These are phyloP conservation scores for Colletotrichum falcatum DNA, from an alignment of 2,329 filamentous ascomycete species.

Conservation along the genomic window DNA sequence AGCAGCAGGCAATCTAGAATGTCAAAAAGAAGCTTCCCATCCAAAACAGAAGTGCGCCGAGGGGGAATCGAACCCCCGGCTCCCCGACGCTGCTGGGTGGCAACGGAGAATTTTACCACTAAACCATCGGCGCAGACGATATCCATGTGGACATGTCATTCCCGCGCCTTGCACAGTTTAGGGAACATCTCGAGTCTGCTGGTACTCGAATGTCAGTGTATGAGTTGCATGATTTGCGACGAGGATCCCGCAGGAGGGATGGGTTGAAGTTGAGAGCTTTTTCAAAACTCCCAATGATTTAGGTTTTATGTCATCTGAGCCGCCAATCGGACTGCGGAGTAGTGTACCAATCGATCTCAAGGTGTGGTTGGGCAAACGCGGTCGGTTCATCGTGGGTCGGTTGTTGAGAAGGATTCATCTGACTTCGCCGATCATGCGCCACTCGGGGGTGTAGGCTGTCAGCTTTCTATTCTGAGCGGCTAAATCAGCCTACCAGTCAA, in stretches of 20 bases:
- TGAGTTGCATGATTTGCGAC: background rate
- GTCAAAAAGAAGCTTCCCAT: too few species aligned
- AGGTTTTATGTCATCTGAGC: background rate
- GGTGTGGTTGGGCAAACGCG: conserved; percentile 4
- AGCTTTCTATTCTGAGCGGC: conserved; percentile 29
- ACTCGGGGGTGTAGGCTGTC: background rate
- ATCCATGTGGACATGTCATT: background rate
- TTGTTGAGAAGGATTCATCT: conserved; percentile 8
- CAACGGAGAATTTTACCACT: conserved; percentile 41
- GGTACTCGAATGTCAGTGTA: too few species aligned
- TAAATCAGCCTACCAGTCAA: conserved; percentile 1
- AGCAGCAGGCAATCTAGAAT: too few species aligned
- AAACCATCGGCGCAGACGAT: conserved; percentile 32
- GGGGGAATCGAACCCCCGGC: conserved; percentile 40
- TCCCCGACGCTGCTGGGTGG: conserved; percentile 37
- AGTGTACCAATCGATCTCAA: background rate
- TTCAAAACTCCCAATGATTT: too few species aligned
- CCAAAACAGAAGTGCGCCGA: conserved; percentile 32
- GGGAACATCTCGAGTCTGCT: background rate
- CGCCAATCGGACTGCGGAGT: background rate
- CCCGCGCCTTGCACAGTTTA: fast-evolving
- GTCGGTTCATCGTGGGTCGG: background rate
- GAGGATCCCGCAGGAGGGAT: too few species aligned
- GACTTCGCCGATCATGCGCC: conserved; percentile 24
- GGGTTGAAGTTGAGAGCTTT: background rate